Evolutionary conservation across 2,329 filamentous ascomycete genomes (phyloP).

Genomic region (Dichotomopilus funicola): DNA sequence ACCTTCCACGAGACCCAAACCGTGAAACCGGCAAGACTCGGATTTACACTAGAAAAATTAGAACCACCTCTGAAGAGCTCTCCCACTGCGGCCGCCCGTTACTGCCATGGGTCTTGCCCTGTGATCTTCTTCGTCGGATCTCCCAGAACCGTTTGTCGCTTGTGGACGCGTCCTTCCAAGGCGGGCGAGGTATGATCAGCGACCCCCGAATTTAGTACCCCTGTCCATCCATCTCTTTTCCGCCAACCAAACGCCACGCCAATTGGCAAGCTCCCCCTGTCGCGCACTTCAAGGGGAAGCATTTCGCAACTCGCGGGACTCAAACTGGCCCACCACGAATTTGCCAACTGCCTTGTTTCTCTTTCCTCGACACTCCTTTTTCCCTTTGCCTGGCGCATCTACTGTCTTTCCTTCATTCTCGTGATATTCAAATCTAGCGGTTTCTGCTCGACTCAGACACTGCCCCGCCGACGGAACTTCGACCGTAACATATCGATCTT

Average conservation of each 20-base stretch:
- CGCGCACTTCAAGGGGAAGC: conserved; percentile 3
- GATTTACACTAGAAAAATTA: neutral
- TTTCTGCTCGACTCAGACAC: neutral
- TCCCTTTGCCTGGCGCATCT: neutral
- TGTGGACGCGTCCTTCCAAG: conserved; percentile 2
- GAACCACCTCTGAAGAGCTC: conserved; percentile 7
- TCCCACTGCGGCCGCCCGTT: conserved; percentile 6
- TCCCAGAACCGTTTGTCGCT: neutral
- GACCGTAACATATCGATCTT: too few relatives aligned
- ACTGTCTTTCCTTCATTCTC: neutral
- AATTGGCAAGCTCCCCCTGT: neutral
- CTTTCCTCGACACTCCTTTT: neutral
- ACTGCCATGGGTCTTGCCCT: conserved; percentile 13
- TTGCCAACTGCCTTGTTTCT: neutral
- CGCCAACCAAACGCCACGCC: neutral
- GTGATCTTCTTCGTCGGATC: conserved; percentile 11
- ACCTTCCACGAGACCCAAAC: too few relatives aligned
- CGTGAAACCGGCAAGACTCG: neutral
- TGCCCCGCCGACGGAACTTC: too few relatives aligned
- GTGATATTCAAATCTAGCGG: neutral
- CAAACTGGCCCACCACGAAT: neutral
- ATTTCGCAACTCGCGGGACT: neutral
- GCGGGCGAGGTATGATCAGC: conserved; percentile 18
- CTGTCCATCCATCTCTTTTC: conserved; percentile 14
- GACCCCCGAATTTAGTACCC: conserved; percentile 13